A percentile compares a stretch with the other conserved stretches of the same genome.
These are phyloP conservation scores for Tulasnella calospora DNA, from an alignment of 768 basidiomycete genomes.

Conservation along the genomic window DNA sequence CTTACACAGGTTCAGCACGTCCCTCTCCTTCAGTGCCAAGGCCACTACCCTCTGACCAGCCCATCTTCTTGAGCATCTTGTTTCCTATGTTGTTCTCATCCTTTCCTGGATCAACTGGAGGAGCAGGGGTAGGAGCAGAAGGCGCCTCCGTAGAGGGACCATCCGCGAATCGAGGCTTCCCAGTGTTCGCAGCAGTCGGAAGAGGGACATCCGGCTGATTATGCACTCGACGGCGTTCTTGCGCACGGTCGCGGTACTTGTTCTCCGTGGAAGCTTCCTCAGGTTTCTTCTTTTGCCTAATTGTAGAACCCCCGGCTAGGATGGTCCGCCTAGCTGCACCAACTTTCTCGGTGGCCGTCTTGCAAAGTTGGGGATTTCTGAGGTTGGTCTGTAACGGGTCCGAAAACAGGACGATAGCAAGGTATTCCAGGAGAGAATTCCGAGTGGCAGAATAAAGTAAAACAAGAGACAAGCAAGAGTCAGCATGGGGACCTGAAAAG, in stretches of 20 bases:
- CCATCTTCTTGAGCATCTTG: slow-evolving; percentile 94
- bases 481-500: slow-evolving; percentile 30
- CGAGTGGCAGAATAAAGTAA: slow-evolving; percentile 2
- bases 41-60: slow-evolving; percentile 88
- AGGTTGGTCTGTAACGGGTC: slow-evolving; percentile 65
- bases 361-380: slow-evolving; percentile 64
- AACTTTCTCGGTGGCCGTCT: slow-evolving; percentile 56
- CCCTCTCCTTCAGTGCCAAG: slow-evolving; percentile 79
- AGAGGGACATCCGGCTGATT: slow-evolving; percentile 79
- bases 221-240: slow-evolving; percentile 82
- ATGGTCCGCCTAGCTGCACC: slow-evolving; percentile 23
- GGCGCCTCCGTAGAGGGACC: slow-evolving; percentile 52
- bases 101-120: slow-evolving; percentile 62
- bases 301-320: slow-evolving; percentile 38
- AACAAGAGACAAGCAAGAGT: slow-evolving; percentile 37
- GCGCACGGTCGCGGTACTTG: slow-evolving; percentile 93
- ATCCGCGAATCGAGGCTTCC: slow-evolving; percentile 51
- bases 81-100: slow-evolving; percentile 88
- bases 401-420: not conserved
- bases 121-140: slow-evolving; percentile 57
- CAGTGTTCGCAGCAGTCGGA: slow-evolving; percentile 16
- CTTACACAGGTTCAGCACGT: slow-evolving; percentile 80
- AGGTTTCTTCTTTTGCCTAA: slow-evolving; percentile 34
- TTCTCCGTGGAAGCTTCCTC: slow-evolving; percentile 41
- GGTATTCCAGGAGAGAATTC: not conserved